Evolutionary conservation across 2,329 filamentous ascomycete species (phyloP).

Genomic region (Achaetomium macrosporum): DNA sequence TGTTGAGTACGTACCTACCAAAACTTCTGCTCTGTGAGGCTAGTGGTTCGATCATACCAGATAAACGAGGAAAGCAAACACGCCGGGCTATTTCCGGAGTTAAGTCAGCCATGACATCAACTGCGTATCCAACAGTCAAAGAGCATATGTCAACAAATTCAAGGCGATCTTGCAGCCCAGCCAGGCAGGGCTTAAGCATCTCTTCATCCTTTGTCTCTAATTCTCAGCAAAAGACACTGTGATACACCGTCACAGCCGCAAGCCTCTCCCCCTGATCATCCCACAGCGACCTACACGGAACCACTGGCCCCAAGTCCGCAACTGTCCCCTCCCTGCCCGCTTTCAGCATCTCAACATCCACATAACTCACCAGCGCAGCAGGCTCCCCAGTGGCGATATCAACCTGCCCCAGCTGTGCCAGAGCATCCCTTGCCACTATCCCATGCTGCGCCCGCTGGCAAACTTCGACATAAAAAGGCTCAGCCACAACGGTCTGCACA

Average conservation of each 20-base stretch:
- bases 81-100: too few species aligned
- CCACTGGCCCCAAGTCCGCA: conserved; percentile 21
- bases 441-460: background rate
- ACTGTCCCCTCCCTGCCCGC: background rate
- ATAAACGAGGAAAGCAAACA: too few species aligned
- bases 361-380: conserved; percentile 18
- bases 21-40: too few species aligned
- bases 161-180: too few species aligned
- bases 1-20: too few species aligned
- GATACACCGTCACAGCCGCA: conserved; percentile 30
- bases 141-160: too few species aligned
- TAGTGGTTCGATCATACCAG: too few species aligned
- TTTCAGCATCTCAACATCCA: conserved; percentile 12
- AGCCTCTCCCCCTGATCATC: conserved; percentile 32
- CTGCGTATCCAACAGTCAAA: too few species aligned
- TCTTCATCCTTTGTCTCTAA: background rate
- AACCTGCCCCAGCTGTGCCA: conserved; percentile 5
- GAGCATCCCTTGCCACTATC: background rate
- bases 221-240: conserved; percentile 13
- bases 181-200: too few species aligned
- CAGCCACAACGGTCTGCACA: conserved; percentile 19
- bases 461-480: background rate
- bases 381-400: background rate
- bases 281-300: conserved; percentile 42
- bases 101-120: too few species aligned